Conservation (phyloP, 2,329 filamentous ascomycete species). For the Cucurbitaria berberidis region DNA sequence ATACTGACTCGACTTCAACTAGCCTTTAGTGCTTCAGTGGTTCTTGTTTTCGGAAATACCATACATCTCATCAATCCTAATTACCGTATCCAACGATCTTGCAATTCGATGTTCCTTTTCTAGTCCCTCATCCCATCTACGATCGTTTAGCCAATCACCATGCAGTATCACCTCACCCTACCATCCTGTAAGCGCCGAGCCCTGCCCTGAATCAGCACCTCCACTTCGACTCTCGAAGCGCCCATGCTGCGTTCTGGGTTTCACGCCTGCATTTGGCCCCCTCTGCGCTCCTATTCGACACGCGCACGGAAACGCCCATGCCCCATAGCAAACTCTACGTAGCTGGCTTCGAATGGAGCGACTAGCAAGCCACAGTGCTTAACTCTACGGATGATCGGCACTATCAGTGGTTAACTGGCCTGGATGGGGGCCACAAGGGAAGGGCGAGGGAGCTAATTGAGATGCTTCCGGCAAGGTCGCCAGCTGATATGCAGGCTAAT, state of each 20-base stretch:
- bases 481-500: conserved; percentile 12
- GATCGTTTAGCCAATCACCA: conserved; percentile 18
- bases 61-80: not conserved
- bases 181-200: conserved; percentile 36
- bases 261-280: conserved; percentile 27
- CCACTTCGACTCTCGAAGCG: conserved; percentile 32
- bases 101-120: conserved; percentile 2
- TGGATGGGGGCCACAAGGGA: conserved; percentile 4
- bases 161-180: not conserved
- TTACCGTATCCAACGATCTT: not conserved
- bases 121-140: not conserved
- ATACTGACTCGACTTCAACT: not conserved
- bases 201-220: conserved; percentile 31
- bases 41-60: not conserved
- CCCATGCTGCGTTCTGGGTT: conserved; percentile 31
- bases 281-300: conserved; percentile 23
- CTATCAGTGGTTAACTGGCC: conserved; percentile 8
- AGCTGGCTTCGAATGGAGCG: conserved; percentile 3
- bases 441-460: conserved; percentile 13
- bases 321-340: conserved; percentile 6
- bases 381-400: conserved; percentile 7
- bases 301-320: conserved; percentile 3
- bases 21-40: not conserved
- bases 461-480: conserved; percentile 16
- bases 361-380: conserved; percentile 15